A percentile compares a stretch with the other conserved stretches of the same genome.
Conservation (phyloP, 768 basidiomycete species). For the Suillus lakei region DNA sequence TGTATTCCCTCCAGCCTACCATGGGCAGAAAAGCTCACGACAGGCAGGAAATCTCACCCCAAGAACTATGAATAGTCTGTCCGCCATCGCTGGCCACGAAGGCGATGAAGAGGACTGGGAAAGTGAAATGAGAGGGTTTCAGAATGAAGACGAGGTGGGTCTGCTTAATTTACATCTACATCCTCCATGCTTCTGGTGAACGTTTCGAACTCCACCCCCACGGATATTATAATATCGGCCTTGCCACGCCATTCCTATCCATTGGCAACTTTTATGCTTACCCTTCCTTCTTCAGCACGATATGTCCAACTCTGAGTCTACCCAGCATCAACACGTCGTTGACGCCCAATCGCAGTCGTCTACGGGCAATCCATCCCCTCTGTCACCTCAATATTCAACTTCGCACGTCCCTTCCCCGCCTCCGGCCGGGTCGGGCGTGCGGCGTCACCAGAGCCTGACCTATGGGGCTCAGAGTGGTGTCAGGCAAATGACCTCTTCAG, state of each 20-base stretch:
- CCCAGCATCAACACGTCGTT: slow-evolving; percentile 52
- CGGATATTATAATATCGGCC: slow-evolving; percentile 11
- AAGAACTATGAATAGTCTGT: slow-evolving; percentile 79
- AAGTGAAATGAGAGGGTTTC: slow-evolving; percentile 59
- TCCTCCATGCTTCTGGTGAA: slow-evolving; percentile 3
- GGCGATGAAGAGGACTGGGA: slow-evolving; percentile 92
- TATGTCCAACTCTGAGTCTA: slow-evolving; percentile 24
- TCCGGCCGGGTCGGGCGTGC: slow-evolving; percentile 69
- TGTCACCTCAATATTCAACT: slow-evolving; percentile 64
- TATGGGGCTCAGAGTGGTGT: slow-evolving; percentile 60
- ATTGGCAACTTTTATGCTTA: slow-evolving; percentile 22
- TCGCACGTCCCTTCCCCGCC: slow-evolving; percentile 69
- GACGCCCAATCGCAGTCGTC: slow-evolving; percentile 53
- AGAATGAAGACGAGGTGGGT: slow-evolving; percentile 70
- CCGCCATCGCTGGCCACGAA: slow-evolving; percentile 85
- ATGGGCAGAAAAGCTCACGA: slow-evolving; percentile 48
- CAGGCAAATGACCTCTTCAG: slow-evolving; percentile 52
- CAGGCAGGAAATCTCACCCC: slow-evolving; percentile 68
- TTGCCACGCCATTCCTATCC: slow-evolving; percentile 18
- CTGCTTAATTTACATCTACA: slow-evolving; percentile 12
- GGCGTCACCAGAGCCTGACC: slow-evolving; percentile 81
- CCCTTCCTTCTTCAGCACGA: slow-evolving; percentile 25
- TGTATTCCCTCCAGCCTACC: slow-evolving; percentile 47
- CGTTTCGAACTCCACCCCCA: slow-evolving; percentile 1
- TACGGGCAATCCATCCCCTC: slow-evolving; percentile 49